Evolutionary conservation across 2,329 filamentous ascomycete genomes (phyloP), one percentile per base, ranked within the genome.

Genomic region (Diaporthe aspalathi): DNA sequence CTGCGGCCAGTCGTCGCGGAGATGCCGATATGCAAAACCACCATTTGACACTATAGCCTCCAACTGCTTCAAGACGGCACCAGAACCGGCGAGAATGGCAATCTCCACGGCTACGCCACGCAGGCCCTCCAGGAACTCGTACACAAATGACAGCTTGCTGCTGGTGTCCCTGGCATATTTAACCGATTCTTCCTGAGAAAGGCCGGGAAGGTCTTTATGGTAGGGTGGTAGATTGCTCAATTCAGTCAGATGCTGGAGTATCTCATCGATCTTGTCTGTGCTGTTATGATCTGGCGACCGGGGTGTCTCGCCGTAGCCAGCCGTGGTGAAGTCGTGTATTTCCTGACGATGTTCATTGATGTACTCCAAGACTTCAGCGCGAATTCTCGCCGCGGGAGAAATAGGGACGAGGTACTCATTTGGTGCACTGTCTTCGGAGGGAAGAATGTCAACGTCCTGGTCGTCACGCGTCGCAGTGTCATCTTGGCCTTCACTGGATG

Each of bases 91-190:
- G 14, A 91, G 76, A 29, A 92, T 84, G 17, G 90, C 78, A 9
- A 91, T 78, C 45, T 84, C 86, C 47, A 82, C 84, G 14, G 85
- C 81, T 16, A 80, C 77, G 20, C 80, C 78, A n/a, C 77, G 76
- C 14, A 90, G 76, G 11, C 78, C 76, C 24, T 85, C 80, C 38
- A 91, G 76, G 4, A 92, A 80, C 73, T 90, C 88, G 54, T 83
- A 85, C 7, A 91, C 75, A 74, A 92, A 91, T 40, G 84, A 85
- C 74, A 88, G 89, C 74, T 92, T 92, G 68, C 87, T 81, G 77
- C 89, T 91, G 12, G 87, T 85, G 67, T 85, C 85, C 69, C 85
- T 83, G 1, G 85, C 84, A 74, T 89, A 87, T 75, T 85, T 90
- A 74, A 85, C 84, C 67, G 84, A 80, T 27, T 85, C 82, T 5